Evolutionary conservation across 106 monocot species (phyloP).

Genomic region (Apostasia ramifera): DNA sequence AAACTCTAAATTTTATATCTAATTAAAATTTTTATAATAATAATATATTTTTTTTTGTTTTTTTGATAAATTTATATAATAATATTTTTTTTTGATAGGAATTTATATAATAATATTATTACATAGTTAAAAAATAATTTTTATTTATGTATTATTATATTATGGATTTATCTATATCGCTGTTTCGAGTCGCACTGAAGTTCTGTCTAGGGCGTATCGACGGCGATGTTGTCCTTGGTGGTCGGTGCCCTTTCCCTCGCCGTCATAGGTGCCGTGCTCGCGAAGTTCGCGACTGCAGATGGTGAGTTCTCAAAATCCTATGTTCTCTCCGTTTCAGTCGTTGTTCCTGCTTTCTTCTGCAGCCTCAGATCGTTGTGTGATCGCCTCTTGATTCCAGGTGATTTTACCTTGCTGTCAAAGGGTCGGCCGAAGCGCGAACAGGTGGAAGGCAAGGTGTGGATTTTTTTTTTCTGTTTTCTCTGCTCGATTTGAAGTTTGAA

Average conservation of each 20-base stretch:
- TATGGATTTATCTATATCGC: too few species aligned
- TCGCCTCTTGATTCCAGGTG: slow-evolving; percentile 22
- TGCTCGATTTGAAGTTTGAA: not conserved
- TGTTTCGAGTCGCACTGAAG: too few species aligned
- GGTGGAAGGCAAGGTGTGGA: slow-evolving; percentile 56
- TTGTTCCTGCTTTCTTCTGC: not conserved
- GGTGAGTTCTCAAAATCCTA: slow-evolving; percentile 18
- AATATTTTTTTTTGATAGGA: too few species aligned
- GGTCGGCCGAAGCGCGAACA: slow-evolving; percentile 47
- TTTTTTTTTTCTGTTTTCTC: not conserved
- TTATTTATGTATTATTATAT: too few species aligned
- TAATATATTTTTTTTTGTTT: too few species aligned
- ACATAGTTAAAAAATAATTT: too few species aligned
- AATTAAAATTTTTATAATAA: too few species aligned
- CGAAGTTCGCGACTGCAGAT: slow-evolving; percentile 54
- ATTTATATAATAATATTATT: too few species aligned
- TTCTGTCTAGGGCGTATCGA: not conserved
- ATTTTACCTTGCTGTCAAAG: slow-evolving; percentile 52
- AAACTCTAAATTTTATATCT: too few species aligned
- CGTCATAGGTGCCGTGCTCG: slow-evolving; percentile 17
- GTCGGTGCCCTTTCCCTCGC: slow-evolving; percentile 12
- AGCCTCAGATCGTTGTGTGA: not conserved
- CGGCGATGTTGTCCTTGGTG: slow-evolving; percentile 18
- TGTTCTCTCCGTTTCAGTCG: not conserved
- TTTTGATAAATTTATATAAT: too few species aligned